phyloP scores from a whole-genome alignment of 805 yeast species.

The Starmerella sirachaensis region DNA sequence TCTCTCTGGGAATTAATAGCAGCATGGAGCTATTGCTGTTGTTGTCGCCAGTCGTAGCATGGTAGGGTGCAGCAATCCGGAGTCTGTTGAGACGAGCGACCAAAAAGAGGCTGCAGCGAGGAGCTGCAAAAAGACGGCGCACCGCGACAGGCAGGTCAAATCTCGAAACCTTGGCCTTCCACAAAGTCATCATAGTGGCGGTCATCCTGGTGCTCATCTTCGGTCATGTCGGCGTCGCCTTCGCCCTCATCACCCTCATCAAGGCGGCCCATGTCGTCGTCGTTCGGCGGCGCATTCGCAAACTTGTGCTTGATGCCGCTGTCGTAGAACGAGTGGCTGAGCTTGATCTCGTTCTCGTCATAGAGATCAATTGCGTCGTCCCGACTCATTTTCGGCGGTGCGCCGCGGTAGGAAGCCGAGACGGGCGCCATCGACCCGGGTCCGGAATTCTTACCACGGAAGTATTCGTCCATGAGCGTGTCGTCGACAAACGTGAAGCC shows the following conservation, averaged over 20 bases:
- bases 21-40: too few species aligned
- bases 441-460: conserved; percentile 28
- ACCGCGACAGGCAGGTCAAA: conserved; percentile 29
- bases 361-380: conserved; percentile 29
- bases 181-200: conserved; percentile 51
- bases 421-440: conserved; percentile 6
- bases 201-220: conserved; percentile 24
- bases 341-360: conserved; percentile 29
- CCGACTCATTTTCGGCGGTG: conserved; percentile 20
- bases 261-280: background rate
- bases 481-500: conserved; percentile 97
- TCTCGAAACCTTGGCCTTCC: conserved; percentile 72
- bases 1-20: too few species aligned
- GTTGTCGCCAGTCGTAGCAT: too few species aligned
- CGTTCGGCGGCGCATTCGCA: conserved; percentile 6
- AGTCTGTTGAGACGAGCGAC: too few species aligned
- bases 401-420: conserved; percentile 17
- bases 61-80: too few species aligned
- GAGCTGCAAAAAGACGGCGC: too few species aligned
- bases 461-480: conserved; percentile 80
- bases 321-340: conserved; percentile 26
- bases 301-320: conserved; percentile 25
- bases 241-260: conserved; percentile 12
- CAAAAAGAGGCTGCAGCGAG: too few species aligned
- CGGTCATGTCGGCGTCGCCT: conserved; percentile 23